These are phyloP conservation scores for Suillus variegatus DNA, from an alignment of 768 basidiomycete species.

Conservation along the genomic window DNA sequence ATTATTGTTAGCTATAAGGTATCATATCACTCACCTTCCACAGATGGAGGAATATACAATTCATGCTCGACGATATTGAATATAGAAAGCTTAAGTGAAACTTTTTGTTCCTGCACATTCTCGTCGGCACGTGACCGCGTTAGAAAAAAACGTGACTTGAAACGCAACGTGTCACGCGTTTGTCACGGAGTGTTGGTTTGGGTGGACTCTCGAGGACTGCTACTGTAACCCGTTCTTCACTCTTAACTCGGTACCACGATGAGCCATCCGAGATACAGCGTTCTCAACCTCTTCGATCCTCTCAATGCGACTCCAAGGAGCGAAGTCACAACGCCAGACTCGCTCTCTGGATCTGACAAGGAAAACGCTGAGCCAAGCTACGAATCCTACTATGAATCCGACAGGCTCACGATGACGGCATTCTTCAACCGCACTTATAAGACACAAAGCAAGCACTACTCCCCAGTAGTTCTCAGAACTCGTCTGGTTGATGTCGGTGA, in stretches of 20 bases:
- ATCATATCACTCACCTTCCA: background rate
- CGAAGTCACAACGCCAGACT: conserved; percentile 28
- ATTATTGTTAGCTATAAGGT: too few species aligned
- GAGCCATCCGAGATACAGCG: conserved; percentile 29
- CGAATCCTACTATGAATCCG: conserved; percentile 20
- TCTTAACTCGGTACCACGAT: conserved; percentile 9
- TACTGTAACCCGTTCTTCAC: background rate
- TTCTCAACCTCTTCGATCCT: conserved; percentile 35
- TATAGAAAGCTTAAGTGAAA: too few species aligned
- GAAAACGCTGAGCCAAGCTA: conserved; percentile 15
- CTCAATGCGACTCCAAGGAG: conserved; percentile 29
- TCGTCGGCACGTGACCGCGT: background rate
- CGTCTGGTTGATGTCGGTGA: conserved; percentile 35
- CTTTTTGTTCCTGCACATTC: background rate
- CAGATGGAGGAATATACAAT: background rate
- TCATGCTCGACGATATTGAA: too few species aligned
- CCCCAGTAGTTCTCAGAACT: conserved; percentile 20
- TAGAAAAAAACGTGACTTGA: background rate
- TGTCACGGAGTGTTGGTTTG: background rate
- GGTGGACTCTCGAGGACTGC: background rate
- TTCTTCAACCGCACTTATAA: conserved; percentile 34
- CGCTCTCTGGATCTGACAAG: conserved; percentile 20
- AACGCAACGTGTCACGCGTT: conserved; percentile 1
- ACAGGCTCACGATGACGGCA: conserved; percentile 37
- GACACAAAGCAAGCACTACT: conserved; percentile 11